phyloP scores from a whole-genome alignment of 129 eudicot genomes.

The Ambrosia artemisiifolia region DNA sequence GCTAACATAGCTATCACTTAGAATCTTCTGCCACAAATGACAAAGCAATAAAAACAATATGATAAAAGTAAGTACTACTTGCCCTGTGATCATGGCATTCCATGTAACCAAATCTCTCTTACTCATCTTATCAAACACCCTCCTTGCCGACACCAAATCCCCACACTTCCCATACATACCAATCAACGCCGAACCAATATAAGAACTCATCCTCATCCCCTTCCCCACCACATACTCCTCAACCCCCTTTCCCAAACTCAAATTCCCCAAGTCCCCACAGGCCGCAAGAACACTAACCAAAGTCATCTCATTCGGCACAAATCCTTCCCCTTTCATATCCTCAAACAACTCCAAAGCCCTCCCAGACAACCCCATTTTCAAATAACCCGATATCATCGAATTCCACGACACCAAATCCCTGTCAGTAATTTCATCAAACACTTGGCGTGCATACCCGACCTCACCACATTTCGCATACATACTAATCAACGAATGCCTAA shows the following conservation, averaged over 20 bases:
- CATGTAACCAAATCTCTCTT: conserved; percentile 60
- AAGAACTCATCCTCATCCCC: conserved; percentile 44
- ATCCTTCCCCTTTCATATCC: conserved; percentile 55
- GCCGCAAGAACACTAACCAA: conserved; percentile 74
- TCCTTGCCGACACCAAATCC: conserved; percentile 61
- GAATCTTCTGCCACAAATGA: neutral
- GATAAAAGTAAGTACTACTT: conserved; percentile 25
- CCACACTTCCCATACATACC: conserved; percentile 86
- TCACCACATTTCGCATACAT: conserved; percentile 62
- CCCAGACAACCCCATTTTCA: conserved; percentile 49
- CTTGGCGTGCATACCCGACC: conserved; percentile 47
- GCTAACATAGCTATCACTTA: neutral
- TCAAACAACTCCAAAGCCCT: conserved; percentile 61
- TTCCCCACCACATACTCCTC: conserved; percentile 51
- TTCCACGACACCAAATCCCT: conserved; percentile 79
- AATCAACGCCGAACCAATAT: conserved; percentile 64
- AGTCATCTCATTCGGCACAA: conserved; percentile 64
- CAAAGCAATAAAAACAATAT: neutral
- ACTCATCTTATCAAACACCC: conserved; percentile 46
- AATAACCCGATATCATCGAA: conserved; percentile 73
- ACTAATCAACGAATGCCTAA: conserved; percentile 66
- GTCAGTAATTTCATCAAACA: conserved; percentile 72
- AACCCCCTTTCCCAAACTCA: conserved; percentile 53
- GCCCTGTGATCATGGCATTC: conserved; percentile 88
- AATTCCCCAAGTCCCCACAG: conserved; percentile 76